Evolutionary conservation across 495 filamentous ascomycete genomes (phyloP).

Genomic region (Choiromyces venosus): DNA sequence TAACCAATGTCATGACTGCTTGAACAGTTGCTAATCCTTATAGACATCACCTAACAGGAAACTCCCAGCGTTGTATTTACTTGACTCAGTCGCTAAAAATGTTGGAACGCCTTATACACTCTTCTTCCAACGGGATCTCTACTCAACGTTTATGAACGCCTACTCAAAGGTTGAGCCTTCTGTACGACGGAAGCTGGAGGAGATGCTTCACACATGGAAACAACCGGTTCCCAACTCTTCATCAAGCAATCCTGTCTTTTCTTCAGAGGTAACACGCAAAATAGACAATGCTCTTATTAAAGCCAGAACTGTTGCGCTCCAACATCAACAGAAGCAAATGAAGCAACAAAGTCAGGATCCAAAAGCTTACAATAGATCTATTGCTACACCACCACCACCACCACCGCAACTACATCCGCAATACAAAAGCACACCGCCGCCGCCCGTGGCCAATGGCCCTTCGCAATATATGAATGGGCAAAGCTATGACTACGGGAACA

Average conservation of each 20-base stretch:
- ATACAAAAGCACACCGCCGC: conserved; percentile 34
- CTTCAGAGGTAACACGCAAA: conserved; percentile 70
- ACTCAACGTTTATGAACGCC: conserved; percentile 90
- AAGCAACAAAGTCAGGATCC: conserved; percentile 49
- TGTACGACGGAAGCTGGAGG: conserved; percentile 84
- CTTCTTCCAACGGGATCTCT: conserved; percentile 86
- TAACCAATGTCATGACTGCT: neutral
- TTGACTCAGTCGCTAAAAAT: conserved; percentile 98
- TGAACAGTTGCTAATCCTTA: conserved; percentile 23
- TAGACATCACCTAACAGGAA: conserved; percentile 82
- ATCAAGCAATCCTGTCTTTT: conserved; percentile 82
- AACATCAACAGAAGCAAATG: conserved; percentile 62
- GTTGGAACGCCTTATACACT: conserved; percentile 95
- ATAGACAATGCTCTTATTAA: conserved; percentile 94
- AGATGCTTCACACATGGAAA: conserved; percentile 98
- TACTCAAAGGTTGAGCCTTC: conserved; percentile 77
- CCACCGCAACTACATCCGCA: conserved; percentile 42
- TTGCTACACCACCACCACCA: conserved; percentile 45
- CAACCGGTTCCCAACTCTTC: conserved; percentile 88
- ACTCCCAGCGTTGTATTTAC: conserved; percentile 90
- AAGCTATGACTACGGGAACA: conserved; percentile 39
- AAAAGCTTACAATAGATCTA: conserved; percentile 32
- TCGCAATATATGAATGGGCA: conserved; percentile 32
- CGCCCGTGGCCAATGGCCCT: conserved; percentile 38
- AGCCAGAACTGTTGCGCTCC: conserved; percentile 67